Base-by-base conservation (phyloP, 768 basidiomycete species). In the Porpolomopsis calyptriformis region DNA sequence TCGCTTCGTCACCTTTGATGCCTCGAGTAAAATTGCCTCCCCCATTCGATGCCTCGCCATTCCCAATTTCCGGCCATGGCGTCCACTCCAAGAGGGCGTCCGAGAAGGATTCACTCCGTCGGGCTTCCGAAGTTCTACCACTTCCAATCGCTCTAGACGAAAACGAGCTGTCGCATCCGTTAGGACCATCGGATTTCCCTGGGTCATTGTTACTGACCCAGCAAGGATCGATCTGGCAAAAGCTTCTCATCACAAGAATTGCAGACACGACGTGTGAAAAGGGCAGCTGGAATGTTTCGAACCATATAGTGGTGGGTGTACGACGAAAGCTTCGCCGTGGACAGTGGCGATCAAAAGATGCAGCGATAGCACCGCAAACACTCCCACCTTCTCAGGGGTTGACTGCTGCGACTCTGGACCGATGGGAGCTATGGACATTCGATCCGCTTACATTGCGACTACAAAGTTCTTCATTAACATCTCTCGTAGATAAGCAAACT, bases 351-450 rank as follows among this genome's bases (percentile, higher is more conserved):
- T 57, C 59, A 51, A 56, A 55, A 57, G 56, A 38, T 49, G 60
- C 51, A 14, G 45, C 49, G 19, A 16, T 48, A 38, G 49, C 40
- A 10, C 20, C 33, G 23, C 40, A 41, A 40, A 34, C 48, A 20
- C 53, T 49, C 9, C 49, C 33, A 22, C 34, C 43, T 2, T 33
- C 55, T 11, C 56, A 64, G 27, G 83, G 82, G 11, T 61, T 89
- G 49, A 77, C 82, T 16, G 54, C 65, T 23, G 71, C 81, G 9
- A 80, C 78, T 20, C 61, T 90, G 33, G 84, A 88, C 47, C 68
- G 87, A 45, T 91, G 88, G 88, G 86, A 91, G 52, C 53, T 84
- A 23, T 91, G 88, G 88, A 72, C 69, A 31, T 82, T 85, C 54
- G 83, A 90, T 52, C 76, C 77, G 7, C 62, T 67, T 4, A 59